Percentiles rank a stretch among this genome's conserved stretches.
phyloP scores from a whole-genome alignment of 2,329 filamentous ascomycete species.

The Apiospora rasikravindrae region DNA sequence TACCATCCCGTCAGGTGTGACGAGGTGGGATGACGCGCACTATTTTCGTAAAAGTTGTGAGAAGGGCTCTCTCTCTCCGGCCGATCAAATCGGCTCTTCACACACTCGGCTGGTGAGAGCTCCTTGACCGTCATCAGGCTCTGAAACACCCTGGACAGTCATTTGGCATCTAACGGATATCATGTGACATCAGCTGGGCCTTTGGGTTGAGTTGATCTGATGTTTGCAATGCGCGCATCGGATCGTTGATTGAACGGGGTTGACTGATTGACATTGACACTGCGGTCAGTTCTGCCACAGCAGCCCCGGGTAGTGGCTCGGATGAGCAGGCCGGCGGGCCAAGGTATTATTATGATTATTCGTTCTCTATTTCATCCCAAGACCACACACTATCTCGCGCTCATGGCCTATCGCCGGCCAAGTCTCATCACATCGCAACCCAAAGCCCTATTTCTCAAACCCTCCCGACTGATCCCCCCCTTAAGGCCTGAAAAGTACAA shows the following conservation, averaged over 20 bases:
- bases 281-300: background rate
- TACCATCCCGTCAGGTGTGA: constrained; percentile 15
- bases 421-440: constrained; percentile 10
- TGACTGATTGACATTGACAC: background rate
- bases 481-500: background rate
- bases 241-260: background rate
- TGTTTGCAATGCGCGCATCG: constrained; percentile 15
- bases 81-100: background rate
- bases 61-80: background rate
- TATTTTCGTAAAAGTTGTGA: constrained; percentile 11
- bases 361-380: constrained; percentile 12
- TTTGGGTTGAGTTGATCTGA: constrained; percentile 9
- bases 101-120: background rate
- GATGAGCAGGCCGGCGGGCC: constrained; percentile 4
- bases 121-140: constrained; percentile 11
- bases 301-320: background rate
- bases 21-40: constrained; percentile 16
- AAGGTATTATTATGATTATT: background rate
- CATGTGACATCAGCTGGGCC: constrained; percentile 16
- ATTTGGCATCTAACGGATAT: constrained; percentile 4
- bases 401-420: constrained; percentile 12
- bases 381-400: background rate
- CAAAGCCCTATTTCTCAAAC: constrained; percentile 1
- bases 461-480: constrained; percentile 4
- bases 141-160: background rate